These are phyloP conservation scores for Fusarium camptoceras DNA, from an alignment of 2,329 filamentous ascomycete species.

Conservation along the genomic window DNA sequence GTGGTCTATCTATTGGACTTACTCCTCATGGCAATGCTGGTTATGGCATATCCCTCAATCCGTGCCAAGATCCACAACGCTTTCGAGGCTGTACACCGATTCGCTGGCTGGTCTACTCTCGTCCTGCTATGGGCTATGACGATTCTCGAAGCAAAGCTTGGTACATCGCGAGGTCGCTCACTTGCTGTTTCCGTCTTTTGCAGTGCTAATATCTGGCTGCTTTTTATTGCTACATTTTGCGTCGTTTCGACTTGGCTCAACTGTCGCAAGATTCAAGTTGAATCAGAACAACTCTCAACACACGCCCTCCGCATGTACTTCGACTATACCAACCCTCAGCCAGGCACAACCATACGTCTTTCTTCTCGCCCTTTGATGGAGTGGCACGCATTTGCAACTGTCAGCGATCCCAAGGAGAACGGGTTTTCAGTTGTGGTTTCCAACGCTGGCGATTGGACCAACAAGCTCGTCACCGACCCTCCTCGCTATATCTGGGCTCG, in stretches of 20 bases:
- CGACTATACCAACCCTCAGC: constrained; percentile 64
- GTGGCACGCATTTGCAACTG: constrained; percentile 78
- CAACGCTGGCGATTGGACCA: constrained; percentile 73
- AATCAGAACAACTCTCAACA: constrained; percentile 70
- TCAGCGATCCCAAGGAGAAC: constrained; percentile 62
- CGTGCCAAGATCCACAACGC: constrained; percentile 31
- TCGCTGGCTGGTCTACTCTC: constrained; percentile 36
- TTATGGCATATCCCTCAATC: constrained; percentile 30
- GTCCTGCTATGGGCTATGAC: constrained; percentile 28
- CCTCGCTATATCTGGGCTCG: constrained; percentile 72
- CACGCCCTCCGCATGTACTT: constrained; percentile 79
- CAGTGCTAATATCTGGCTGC: constrained; percentile 68
- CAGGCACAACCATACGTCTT: constrained; percentile 61
- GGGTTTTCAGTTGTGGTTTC: constrained; percentile 75
- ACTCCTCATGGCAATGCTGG: constrained; percentile 25
- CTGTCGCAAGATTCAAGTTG: constrained; percentile 72
- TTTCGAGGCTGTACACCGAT: constrained; percentile 32
- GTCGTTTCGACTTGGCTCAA: constrained; percentile 76
- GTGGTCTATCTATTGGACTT: constrained; percentile 29
- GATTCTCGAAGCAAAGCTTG: constrained; percentile 66
- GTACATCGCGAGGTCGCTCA: constrained; percentile 61
- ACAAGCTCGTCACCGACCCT: constrained; percentile 69
- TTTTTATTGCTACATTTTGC: constrained; percentile 69
- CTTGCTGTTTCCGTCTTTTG: constrained; percentile 45
- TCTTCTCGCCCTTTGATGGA: constrained; percentile 71